These are phyloP conservation scores for Apophysomyces variabilis DNA, from an alignment of 371 early-diverging fungal genomes.

Conservation along the genomic window DNA sequence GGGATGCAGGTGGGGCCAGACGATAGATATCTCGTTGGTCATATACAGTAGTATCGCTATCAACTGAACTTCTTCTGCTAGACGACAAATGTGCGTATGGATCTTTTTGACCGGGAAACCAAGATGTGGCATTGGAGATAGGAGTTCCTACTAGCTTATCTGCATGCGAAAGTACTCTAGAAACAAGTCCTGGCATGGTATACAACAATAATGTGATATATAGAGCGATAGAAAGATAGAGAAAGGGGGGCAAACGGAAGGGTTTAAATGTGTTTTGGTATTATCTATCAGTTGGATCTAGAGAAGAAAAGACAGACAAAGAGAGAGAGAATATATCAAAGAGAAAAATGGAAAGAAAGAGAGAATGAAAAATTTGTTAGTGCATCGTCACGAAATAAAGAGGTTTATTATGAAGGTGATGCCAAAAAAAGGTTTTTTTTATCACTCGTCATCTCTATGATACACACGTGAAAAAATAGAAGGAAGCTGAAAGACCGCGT, in stretches of 20 bases:
- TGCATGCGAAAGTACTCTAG: slow-evolving; percentile 35
- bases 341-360: slow-evolving; percentile 8
- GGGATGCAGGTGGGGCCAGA: slow-evolving; percentile 18
- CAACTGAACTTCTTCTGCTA: slow-evolving; percentile 6
- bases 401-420: neutral
- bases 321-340: neutral
- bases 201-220: too few species aligned
- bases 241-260: slow-evolving; percentile 2
- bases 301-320: neutral
- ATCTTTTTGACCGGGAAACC: slow-evolving; percentile 9
- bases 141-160: slow-evolving; percentile 38
- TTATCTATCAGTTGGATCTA: neutral
- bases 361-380: neutral
- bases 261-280: neutral
- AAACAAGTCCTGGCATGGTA: slow-evolving; percentile 30
- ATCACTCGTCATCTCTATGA: slow-evolving; percentile 5
- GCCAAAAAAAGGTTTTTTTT: slow-evolving; percentile 4
- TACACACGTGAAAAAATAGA: slow-evolving; percentile 9
- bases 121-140: slow-evolving; percentile 7
- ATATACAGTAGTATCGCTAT: neutral
- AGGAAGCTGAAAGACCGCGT: slow-evolving; percentile 1
- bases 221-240: neutral
- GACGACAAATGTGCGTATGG: slow-evolving; percentile 1
- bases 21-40: slow-evolving; percentile 14
- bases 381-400: neutral